These are phyloP conservation scores for Diaporthe ilicicola DNA, from an alignment of 2,329 filamentous ascomycete genomes.

Conservation along the genomic window DNA sequence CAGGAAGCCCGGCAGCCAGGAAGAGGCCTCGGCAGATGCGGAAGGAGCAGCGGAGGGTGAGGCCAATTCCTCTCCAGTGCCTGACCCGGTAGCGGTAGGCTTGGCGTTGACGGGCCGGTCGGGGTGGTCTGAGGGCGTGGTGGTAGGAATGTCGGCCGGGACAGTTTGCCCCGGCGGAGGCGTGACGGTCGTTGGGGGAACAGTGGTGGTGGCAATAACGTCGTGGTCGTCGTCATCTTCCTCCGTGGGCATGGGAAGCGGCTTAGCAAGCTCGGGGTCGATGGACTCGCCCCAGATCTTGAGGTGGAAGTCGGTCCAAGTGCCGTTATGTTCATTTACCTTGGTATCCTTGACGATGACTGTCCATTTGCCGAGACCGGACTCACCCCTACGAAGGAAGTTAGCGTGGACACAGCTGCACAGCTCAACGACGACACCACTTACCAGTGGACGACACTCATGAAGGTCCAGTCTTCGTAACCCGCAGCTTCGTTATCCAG, in stretches of 20 bases:
- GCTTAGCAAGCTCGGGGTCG: slow-evolving; percentile 75
- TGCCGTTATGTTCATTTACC: slow-evolving; percentile 79
- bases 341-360: slow-evolving; percentile 86
- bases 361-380: slow-evolving; percentile 88
- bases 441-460: slow-evolving; percentile 96
- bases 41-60: slow-evolving; percentile 44
- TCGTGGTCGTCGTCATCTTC: slow-evolving; percentile 87
- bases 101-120: slow-evolving; percentile 67
- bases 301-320: slow-evolving; percentile 89
- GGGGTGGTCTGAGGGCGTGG: slow-evolving; percentile 68
- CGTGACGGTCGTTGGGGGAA: slow-evolving; percentile 70
- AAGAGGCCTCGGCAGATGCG: slow-evolving; percentile 54
- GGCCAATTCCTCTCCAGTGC: slow-evolving; percentile 36
- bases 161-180: slow-evolving; percentile 56
- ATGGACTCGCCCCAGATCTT: slow-evolving; percentile 93
- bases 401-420: slow-evolving; percentile 41
- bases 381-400: slow-evolving; percentile 74
- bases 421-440: slow-evolving; percentile 41
- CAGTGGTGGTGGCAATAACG: slow-evolving; percentile 68
- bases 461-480: slow-evolving; percentile 97
- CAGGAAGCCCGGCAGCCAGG: slow-evolving; percentile 85
- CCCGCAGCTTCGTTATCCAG: slow-evolving; percentile 73
- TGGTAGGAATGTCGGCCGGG: slow-evolving; percentile 41
- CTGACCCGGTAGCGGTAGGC: slow-evolving; percentile 45
- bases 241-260: slow-evolving; percentile 83